Percentiles rank a stretch among this genome's conserved stretches.
These are phyloP conservation scores for Penicillium sp. DNA, from an alignment of 2,329 filamentous ascomycete species.

Conservation along the genomic window DNA sequence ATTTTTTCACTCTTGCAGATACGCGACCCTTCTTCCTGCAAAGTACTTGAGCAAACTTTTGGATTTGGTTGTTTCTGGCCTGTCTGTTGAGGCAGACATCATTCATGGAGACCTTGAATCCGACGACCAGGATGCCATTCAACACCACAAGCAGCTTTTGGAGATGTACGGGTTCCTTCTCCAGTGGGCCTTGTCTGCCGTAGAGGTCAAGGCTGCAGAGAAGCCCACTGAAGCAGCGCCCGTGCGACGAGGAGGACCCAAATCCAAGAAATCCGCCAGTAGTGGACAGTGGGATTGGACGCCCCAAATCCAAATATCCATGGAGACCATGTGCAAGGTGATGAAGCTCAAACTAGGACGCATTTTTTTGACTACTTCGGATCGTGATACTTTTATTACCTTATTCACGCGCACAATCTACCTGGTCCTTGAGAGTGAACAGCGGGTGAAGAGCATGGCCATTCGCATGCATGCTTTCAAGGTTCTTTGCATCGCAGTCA, in stretches of 20 bases:
- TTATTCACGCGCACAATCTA: slow-evolving; percentile 92
- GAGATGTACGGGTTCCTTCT: slow-evolving; percentile 93
- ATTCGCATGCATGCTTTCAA: slow-evolving; percentile 98
- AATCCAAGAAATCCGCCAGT: slow-evolving; percentile 69
- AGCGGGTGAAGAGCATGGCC: slow-evolving; percentile 79
- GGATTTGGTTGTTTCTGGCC: slow-evolving; percentile 80
- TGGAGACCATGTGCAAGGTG: slow-evolving; percentile 95
- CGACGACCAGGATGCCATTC: slow-evolving; percentile 83
- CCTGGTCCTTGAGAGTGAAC: slow-evolving; percentile 89
- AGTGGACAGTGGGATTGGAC: slow-evolving; percentile 87
- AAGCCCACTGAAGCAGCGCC: slow-evolving; percentile 72
- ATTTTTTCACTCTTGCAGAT: slow-evolving; percentile 67
- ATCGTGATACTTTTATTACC: slow-evolving; percentile 90
- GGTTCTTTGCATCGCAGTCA: slow-evolving; percentile 91
- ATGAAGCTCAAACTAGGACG: slow-evolving; percentile 86
- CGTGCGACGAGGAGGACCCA: slow-evolving; percentile 71
- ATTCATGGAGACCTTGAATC: slow-evolving; percentile 82
- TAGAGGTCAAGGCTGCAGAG: slow-evolving; percentile 89
- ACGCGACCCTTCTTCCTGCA: slow-evolving; percentile 72
- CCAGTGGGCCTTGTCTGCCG: slow-evolving; percentile 92
- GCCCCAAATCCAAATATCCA: slow-evolving; percentile 77
- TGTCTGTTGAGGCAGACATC: slow-evolving; percentile 80
- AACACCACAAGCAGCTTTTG: slow-evolving; percentile 84
- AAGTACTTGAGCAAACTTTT: slow-evolving; percentile 88
- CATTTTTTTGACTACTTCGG: slow-evolving; percentile 93